Evolutionary conservation across 1,284 basidiomycete genomes (phyloP).

Genomic region (Thelephora terrestris): DNA sequence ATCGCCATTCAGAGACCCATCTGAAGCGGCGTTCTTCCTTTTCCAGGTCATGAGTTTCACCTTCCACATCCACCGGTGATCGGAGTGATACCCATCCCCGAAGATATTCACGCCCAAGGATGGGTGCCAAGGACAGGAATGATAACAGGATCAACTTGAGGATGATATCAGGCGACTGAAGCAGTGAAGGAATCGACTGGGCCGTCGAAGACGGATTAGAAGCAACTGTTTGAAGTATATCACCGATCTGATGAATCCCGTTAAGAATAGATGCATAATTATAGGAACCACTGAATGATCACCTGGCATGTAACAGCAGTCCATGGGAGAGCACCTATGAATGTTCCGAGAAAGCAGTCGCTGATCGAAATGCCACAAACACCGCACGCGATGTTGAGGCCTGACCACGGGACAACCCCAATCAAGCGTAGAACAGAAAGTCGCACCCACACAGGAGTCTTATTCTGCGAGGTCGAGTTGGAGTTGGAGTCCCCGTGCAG

Average conservation of each 20-base stretch:
- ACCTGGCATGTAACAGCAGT: conserved; percentile 82
- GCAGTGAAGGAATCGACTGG: conserved; percentile 60
- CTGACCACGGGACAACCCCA: conserved; percentile 89
- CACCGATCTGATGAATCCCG: conserved; percentile 49
- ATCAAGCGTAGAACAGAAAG: conserved; percentile 78
- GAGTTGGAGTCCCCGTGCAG: conserved; percentile 38
- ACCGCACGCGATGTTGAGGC: conserved; percentile 89
- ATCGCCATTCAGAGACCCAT: conserved; percentile 51
- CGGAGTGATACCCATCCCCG: conserved; percentile 38
- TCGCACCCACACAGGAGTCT: conserved; percentile 71
- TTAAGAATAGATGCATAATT: not conserved
- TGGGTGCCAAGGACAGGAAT: conserved; percentile 68
- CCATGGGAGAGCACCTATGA: conserved; percentile 76
- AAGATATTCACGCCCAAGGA: conserved; percentile 57
- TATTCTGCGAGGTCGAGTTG: conserved; percentile 25
- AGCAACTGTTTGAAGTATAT: conserved; percentile 71
- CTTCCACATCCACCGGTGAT: conserved; percentile 1
- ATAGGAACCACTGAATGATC: conserved; percentile 10
- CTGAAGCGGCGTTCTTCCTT: conserved; percentile 33
- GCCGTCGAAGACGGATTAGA: conserved; percentile 55
- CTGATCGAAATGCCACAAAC: conserved; percentile 70
- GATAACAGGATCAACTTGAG: conserved; percentile 65
- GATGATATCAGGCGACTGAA: conserved; percentile 63
- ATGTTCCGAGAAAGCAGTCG: conserved; percentile 72
- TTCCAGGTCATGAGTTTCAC: conserved; percentile 1